Evolutionary conservation across 2,329 filamentous ascomycete species (phyloP), one percentile per base, ranked within the genome.

Genomic region (Fonsecaea monophora): DNA sequence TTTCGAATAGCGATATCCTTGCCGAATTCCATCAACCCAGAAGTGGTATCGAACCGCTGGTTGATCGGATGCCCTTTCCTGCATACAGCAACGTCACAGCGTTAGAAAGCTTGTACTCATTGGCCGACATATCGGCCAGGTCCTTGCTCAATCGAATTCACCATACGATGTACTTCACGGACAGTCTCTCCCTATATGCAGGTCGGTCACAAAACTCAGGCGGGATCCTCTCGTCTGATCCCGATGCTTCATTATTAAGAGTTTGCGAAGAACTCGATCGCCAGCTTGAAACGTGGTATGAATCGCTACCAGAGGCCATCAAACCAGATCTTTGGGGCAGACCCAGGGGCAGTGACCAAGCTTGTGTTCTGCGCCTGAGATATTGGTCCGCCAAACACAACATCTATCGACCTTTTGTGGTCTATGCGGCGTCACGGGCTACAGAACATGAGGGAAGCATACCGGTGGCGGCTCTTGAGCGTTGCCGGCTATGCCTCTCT

Each of bases 21-120:
- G 61, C 61, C 40, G 61, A 64, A 9, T 64, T 64, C 13, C 61
- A 64, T 53, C 61, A 50, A 42, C 61, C 61, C 8, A 64, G 61
- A 50, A 64, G 61, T 64, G 61, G 61, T 40, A 53, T 64, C 13
- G 61, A 64, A 25, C 10, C 56, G 25, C 50, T 64, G 15, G 61
- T 64, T 10, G 61, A 64, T 18, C 38, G 37, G 53, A 57, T 64
- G 61, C 54, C 53, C 35, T 54, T 64, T 58, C 61, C 61, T 4
- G 35, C 35, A 34, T 57, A 56, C 60, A 30, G 21, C n/a, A 56
- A 50, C 12, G n/a, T 18, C 40, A 56, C 45, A 12, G 40, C 58
- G 3, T 12, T 42, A 10, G 58, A 54, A 34, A 50, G 38, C 34
- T 37, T 64, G n/a, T 64, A 50, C 21, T 57, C 40, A 12, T 48